phyloP scores from a whole-genome alignment of 2,329 filamentous ascomycete species.

The Diaporthe sp. region DNA sequence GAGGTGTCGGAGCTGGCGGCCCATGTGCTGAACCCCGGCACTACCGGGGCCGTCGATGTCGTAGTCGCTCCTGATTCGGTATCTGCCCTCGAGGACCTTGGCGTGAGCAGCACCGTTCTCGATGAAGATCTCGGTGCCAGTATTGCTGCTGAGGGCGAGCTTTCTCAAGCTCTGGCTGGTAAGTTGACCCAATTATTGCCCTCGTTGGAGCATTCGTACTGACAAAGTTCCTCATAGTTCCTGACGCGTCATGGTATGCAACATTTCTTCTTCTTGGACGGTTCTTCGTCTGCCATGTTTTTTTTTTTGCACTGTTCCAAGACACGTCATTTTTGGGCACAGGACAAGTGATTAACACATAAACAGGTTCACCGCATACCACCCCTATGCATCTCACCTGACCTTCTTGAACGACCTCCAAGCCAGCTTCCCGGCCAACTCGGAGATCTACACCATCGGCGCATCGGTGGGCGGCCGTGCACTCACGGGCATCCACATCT shows the following conservation, averaged over 20 bases:
- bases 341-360: no score
- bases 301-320: no score
- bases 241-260: conserved; percentile 46
- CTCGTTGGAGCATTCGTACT: background rate
- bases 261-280: no score
- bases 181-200: background rate
- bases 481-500: conserved; percentile 71
- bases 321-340: no score
- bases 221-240: conserved; percentile 47
- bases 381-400: conserved; percentile 61
- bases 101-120: conserved; percentile 38
- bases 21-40: conserved; percentile 15
- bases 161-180: conserved; percentile 15
- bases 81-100: conserved; percentile 39
- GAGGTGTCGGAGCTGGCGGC: conserved; percentile 1
- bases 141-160: conserved; percentile 38
- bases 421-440: conserved; percentile 54
- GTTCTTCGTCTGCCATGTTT: no score
- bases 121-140: conserved; percentile 39
- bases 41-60: conserved; percentile 35
- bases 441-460: conserved; percentile 59
- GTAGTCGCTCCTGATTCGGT: conserved; percentile 41
- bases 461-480: conserved; percentile 55
- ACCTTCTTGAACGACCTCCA: conserved; percentile 59
- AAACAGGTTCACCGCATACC: conserved; percentile 60